Evolutionary conservation across 2,329 filamentous ascomycete genomes (phyloP), one percentile per base, ranked within the genome.

Genomic region (Parastagonospora avenae): DNA sequence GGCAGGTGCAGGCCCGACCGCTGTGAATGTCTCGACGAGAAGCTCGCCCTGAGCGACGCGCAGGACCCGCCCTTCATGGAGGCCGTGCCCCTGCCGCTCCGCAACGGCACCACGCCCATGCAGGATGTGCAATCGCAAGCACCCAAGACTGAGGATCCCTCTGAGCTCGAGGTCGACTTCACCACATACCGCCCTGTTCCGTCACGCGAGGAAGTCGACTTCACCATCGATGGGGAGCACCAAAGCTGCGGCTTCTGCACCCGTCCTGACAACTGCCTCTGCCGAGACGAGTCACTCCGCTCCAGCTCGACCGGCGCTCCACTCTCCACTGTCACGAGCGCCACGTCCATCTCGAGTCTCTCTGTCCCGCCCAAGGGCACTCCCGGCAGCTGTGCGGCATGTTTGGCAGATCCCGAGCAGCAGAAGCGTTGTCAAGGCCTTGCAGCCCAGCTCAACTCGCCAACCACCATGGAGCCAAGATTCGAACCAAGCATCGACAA

Each of bases 341-440:
- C 19, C 8, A 43, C 46, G 2, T 51, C 55, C 12, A 19, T 40
- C 11, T 28, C 30, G 31, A 42, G 38, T 31, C 39, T 15, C 4
- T n/a, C 33, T 39, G 15, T 29, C 4, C 47, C 46, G 11, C 46
- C 46, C 30, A 55, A 56, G 16, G 56, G 46, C 4, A 64, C 53
- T 3, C 71, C 72, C 2, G 71, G 72, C n/a, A 67, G 67, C 33
- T 74, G 72, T 50, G 60, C 58, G 9, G 69, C 70, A 39, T 74
- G 72, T 42, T 65, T 70, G 54, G 50, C 54, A 12, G 68, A 74
- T 45, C 72, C 72, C 8, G 57, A 60, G 11, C 67, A 74, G 52
- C 57, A 57, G 36, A 70, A 68, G 10, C 71, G 71, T 69, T 74
- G 71, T 29, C 62, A 70, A 44, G 51, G 68, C 43, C 59, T 72